A percentile compares a stretch with the other conserved stretches of the same genome.
These are phyloP conservation scores for Amauroascus niger DNA, from an alignment of 2,329 filamentous ascomycete genomes.

Conservation along the genomic window DNA sequence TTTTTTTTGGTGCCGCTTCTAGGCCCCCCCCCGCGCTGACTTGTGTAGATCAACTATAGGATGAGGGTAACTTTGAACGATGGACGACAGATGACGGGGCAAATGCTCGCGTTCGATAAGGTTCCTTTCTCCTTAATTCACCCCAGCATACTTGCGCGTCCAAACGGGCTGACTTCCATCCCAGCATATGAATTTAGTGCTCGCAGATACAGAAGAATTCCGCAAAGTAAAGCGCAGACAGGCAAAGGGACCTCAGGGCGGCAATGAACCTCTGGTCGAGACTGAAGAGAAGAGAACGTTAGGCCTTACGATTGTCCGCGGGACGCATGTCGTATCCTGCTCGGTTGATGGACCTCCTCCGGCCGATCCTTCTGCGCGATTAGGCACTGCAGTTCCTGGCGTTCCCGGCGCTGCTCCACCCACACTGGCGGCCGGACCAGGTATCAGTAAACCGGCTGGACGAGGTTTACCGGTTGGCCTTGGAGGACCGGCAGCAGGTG, in stretches of 20 bases:
- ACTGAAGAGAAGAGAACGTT: constrained; percentile 96
- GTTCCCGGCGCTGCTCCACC: constrained; percentile 50
- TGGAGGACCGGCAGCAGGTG: constrained; percentile 78
- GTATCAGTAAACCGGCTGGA: constrained; percentile 83
- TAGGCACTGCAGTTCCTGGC: constrained; percentile 65
- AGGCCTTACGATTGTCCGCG: constrained; percentile 86
- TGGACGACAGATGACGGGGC: constrained; percentile 89
- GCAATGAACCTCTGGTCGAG: constrained; percentile 60
- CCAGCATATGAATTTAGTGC: constrained; percentile 97
- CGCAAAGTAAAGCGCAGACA: constrained; percentile 80
- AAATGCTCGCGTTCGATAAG: constrained; percentile 99
- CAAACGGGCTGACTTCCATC: background rate
- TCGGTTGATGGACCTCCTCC: constrained; percentile 94
- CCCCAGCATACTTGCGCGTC: background rate
- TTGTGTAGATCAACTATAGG: constrained; percentile 85
- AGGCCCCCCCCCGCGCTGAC: background rate
- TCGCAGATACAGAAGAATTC: constrained; percentile 97
- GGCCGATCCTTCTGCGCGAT: constrained; percentile 78
- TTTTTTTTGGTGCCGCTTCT: background rate
- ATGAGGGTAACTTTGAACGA: constrained; percentile 96
- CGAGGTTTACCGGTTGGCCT: constrained; percentile 74
- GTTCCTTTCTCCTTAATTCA: constrained; percentile 45
- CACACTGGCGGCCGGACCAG: constrained; percentile 70
- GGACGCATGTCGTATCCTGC: constrained; percentile 86
- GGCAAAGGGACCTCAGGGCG: constrained; percentile 55